phyloP scores from a whole-genome alignment of 1,139 yeast genomes.

The Saccharomyces hybrid region DNA sequence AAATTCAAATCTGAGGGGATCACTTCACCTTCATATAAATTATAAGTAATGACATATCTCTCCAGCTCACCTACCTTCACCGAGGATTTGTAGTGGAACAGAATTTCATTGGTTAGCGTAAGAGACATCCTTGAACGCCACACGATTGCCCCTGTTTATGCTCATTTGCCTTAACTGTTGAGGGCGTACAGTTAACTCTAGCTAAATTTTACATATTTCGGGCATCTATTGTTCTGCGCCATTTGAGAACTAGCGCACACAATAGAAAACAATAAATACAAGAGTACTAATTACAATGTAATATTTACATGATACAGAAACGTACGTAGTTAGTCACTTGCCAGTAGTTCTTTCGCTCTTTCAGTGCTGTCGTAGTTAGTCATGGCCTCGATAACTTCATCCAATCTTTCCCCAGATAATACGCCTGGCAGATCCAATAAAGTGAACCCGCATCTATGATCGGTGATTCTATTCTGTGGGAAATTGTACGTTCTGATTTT shows the following conservation, averaged over 20 bases:
- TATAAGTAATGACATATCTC: constrained; percentile 40
- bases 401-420: constrained; percentile 63
- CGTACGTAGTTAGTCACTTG: constrained; percentile 8
- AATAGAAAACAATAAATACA: background rate
- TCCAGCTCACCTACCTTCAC: constrained; percentile 51
- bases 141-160: background rate
- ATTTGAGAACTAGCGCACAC: background rate
- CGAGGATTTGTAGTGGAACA: constrained; percentile 35
- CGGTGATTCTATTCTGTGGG: constrained; percentile 89
- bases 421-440: constrained; percentile 75
- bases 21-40: constrained; percentile 31
- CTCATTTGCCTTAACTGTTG: background rate
- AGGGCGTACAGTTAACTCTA: background rate
- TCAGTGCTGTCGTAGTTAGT: constrained; percentile 41
- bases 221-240: background rate
- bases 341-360: constrained; percentile 36
- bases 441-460: constrained; percentile 79
- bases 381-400: constrained; percentile 51
- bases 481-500: constrained; percentile 89
- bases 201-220: background rate
- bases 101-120: constrained; percentile 15
- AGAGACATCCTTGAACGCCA: background rate
- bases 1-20: constrained; percentile 16
- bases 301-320: background rate
- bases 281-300: background rate